These are phyloP conservation scores for Saussurea involucrata DNA, from an alignment of 129 eudicot species.

Conservation along the genomic window DNA sequence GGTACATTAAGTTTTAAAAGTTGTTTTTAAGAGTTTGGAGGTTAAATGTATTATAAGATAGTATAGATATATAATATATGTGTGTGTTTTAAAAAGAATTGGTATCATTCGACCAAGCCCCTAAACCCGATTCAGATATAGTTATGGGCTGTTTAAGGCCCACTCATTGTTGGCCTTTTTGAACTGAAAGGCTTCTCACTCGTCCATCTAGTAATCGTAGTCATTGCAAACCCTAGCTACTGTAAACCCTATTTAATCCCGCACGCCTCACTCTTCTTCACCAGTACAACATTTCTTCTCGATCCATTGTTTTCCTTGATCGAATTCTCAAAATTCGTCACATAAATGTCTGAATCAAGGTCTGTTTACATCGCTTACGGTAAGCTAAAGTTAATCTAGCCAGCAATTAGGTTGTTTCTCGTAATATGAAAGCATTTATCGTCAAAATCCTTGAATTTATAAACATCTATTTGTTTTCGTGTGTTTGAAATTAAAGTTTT, in stretches of 20 bases:
- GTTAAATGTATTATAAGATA: too few relatives aligned
- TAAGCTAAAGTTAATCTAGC: background rate
- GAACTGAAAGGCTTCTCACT: background rate
- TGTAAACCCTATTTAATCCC: slow-evolving; percentile 33
- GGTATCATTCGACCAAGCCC: too few relatives aligned
- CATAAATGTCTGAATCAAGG: background rate
- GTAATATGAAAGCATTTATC: background rate
- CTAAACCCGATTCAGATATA: too few relatives aligned
- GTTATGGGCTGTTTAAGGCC: background rate
- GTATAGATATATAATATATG: too few relatives aligned
- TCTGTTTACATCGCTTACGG: background rate
- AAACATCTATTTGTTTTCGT: background rate
- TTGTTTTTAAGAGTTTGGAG: too few relatives aligned
- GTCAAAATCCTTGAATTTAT: background rate
- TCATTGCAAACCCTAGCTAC: slow-evolving; percentile 42
- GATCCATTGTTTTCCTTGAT: background rate
- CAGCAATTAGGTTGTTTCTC: background rate
- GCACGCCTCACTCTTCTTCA: background rate
- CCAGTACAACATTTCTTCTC: background rate
- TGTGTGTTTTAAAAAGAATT: too few relatives aligned
- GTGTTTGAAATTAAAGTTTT: background rate
- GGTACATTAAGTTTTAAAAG: too few relatives aligned
- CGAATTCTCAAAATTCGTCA: background rate
- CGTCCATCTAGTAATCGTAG: background rate
- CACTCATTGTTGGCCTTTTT: background rate